These are phyloP conservation scores for Pythium rhizo-oryzae DNA, from an alignment of 352 stramenopile species.

Conservation along the genomic window DNA sequence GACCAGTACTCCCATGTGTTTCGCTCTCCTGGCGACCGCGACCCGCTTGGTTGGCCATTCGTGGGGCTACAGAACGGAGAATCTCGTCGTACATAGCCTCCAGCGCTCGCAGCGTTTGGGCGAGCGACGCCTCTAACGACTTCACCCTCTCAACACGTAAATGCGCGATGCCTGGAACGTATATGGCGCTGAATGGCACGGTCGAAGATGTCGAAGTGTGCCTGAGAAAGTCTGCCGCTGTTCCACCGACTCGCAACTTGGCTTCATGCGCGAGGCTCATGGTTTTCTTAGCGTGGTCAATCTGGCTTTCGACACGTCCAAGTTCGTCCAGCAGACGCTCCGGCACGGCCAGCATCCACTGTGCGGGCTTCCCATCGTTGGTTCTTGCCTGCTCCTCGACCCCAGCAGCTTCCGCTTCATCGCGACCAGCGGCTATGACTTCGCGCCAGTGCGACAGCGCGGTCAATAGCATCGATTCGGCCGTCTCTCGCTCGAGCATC, in stretches of 20 bases:
- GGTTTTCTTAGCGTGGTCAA: slow-evolving; percentile 21
- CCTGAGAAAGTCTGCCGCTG: slow-evolving; percentile 22
- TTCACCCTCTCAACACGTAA: slow-evolving; percentile 25
- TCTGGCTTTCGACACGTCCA: slow-evolving; percentile 22
- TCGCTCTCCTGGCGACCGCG: neutral
- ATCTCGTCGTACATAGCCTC: slow-evolving; percentile 18
- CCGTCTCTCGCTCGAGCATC: slow-evolving; percentile 34
- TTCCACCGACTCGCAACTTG: slow-evolving; percentile 25
- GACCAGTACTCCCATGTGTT: neutral
- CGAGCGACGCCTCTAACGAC: slow-evolving; percentile 16
- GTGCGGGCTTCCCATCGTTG: slow-evolving; percentile 23
- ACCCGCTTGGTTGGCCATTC: neutral
- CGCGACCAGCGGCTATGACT: slow-evolving; percentile 41
- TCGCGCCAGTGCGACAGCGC: slow-evolving; percentile 43
- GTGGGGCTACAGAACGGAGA: neutral
- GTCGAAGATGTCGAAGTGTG: slow-evolving; percentile 10
- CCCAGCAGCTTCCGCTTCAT: slow-evolving; percentile 47
- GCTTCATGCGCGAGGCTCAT: slow-evolving; percentile 17
- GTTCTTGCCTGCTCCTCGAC: slow-evolving; percentile 30
- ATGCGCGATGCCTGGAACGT: slow-evolving; percentile 22
- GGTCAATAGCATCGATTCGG: slow-evolving; percentile 40
- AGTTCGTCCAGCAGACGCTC: slow-evolving; percentile 25
- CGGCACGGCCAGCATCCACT: slow-evolving; percentile 33
- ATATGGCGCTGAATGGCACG: slow-evolving; percentile 13
- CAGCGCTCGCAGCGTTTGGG: neutral